A percentile compares a stretch with the other conserved stretches of the same genome.
phyloP scores from a whole-genome alignment of 192 early-diverging fungal species.

The Coemansia reversa region DNA sequence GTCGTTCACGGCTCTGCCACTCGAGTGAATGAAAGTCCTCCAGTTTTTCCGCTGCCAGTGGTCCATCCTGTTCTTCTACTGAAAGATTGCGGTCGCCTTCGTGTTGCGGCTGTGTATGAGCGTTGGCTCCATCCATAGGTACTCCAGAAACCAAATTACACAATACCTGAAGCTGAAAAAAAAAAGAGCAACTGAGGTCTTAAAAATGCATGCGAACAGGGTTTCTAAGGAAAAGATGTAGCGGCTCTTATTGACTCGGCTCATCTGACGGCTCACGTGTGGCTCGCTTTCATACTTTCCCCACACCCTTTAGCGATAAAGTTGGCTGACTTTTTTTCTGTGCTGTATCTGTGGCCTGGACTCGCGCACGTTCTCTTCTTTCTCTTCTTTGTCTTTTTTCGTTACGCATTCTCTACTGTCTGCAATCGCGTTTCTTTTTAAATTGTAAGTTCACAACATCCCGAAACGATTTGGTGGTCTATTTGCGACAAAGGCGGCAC shows the following conservation, averaged over 20 bases:
- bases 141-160: neutral
- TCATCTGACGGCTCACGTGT: too few species aligned
- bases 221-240: too few species aligned
- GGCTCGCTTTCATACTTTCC: neutral
- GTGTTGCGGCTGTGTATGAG: neutral
- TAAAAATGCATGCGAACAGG: too few species aligned
- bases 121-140: neutral
- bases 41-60: constrained; percentile 30
- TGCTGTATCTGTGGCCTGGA: neutral
- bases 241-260: too few species aligned
- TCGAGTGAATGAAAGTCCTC: constrained; percentile 45
- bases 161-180: neutral
- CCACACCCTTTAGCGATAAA: neutral
- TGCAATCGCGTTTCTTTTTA: neutral
- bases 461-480: neutral
- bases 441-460: neutral
- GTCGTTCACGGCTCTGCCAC: constrained; percentile 60
- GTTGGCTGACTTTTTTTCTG: neutral
- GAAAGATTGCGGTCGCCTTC: neutral
- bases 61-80: neutral
- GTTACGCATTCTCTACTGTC: neutral
- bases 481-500: neutral
- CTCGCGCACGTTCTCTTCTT: neutral
- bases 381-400: neutral
- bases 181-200: neutral